phyloP scores from a whole-genome alignment of 306 rosid species.

The Citrullus colocynthis region DNA sequence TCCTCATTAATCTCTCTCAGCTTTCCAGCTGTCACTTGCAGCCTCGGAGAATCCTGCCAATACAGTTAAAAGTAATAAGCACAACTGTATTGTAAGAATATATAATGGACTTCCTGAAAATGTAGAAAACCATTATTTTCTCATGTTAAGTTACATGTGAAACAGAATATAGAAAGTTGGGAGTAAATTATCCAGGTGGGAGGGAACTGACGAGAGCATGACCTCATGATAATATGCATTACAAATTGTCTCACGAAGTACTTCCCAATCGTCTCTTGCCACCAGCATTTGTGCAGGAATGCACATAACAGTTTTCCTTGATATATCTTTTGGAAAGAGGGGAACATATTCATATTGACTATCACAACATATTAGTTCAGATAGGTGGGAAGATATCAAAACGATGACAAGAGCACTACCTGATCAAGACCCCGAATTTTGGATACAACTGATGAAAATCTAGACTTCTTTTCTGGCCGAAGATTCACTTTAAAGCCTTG shows the following conservation, averaged over 20 bases:
- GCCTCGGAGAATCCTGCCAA: slow-evolving; percentile 73
- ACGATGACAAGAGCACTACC: slow-evolving; percentile 30
- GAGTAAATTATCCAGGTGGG: background rate
- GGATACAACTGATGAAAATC: slow-evolving; percentile 88
- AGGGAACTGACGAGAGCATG: background rate
- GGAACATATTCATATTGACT: background rate
- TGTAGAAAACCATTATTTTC: background rate
- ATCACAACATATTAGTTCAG: background rate
- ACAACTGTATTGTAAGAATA: background rate
- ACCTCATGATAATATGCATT: background rate
- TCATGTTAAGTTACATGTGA: background rate
- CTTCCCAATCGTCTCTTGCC: background rate
- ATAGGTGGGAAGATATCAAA: background rate
- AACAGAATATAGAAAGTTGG: background rate
- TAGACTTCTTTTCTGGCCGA: slow-evolving; percentile 85
- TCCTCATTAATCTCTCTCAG: slow-evolving; percentile 92
- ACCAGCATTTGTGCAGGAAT: background rate
- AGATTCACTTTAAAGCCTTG: slow-evolving; percentile 85
- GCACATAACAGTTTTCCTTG: background rate
- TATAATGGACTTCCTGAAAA: background rate
- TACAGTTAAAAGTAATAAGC: slow-evolving; percentile 5
- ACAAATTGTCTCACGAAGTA: background rate
- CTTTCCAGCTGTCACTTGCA: slow-evolving; percentile 94
- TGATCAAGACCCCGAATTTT: slow-evolving; percentile 94
- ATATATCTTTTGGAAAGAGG: background rate